Evolutionary conservation across 164 flowering plant species (phyloP), one percentile per base, ranked within the genome.

Genomic region (Macadamia tetraphylla): DNA sequence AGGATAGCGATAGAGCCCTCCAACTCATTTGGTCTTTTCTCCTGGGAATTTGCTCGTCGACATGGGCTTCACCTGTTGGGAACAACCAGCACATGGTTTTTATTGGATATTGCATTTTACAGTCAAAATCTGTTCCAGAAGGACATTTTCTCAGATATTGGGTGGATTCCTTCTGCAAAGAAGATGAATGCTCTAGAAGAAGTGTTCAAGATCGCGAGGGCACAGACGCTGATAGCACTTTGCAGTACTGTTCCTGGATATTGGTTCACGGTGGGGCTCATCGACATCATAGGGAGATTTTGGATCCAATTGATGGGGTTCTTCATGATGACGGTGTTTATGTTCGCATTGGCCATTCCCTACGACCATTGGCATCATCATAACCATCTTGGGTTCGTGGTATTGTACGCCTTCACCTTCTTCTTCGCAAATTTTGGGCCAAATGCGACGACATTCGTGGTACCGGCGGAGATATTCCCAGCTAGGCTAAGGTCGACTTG

Each of bases 381-480:
- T 23, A 23, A 23, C 23, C 3, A 62, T 72, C n/a, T 23, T 23
- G 70, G 63, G 6, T 72, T 72, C 49, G 67, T 72, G 31, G 17
- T 30, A 17, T 29, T 72, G 58, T 72, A 72, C 17, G 60, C 70
- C 1, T 42, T 72, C 10, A 72, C 75, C 35, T 72, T 72, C 67
- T 67, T 72, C 75, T 72, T 72, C 46, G 60, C 75, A n/a, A 72
- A 72, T 57, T 72, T 72, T 53, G 75, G 75, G 29, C 75, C 75
- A 12, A 72, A 72, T 29, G 60, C 62, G n/a, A 72, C 75, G 0
- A 72, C 75, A 3, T 72, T 72, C 58, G 65, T 72, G 10, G 75
- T 72, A 43, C 75, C 75, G 3, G 75, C 75, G 1, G 75, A 72
- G 71, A 72, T 72, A 10, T 72, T 72, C 40, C 75, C 70, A 12